Base-by-base conservation (phyloP, 805 yeast genomes). In the Blastobotrys muscicola region DNA sequence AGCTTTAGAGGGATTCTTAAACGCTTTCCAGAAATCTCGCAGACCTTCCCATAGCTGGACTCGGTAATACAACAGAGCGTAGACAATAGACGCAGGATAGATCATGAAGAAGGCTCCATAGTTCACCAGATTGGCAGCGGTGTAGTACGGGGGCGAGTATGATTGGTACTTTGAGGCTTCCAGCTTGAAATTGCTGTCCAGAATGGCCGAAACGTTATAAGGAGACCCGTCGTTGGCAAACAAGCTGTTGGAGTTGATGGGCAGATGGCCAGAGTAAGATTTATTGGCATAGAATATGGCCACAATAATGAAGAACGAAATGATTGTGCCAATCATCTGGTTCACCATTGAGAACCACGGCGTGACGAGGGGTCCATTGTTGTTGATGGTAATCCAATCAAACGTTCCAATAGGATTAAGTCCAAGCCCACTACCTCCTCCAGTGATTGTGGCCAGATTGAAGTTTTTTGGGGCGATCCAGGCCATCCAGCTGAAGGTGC, bases 141-240 rank as follows among this genome's bases (percentile, higher is more conserved):
- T 56, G 54, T 76, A 78, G 58, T 71, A 80, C 7, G 86, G 85
- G 7, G 85, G 82, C 1, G 85, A 80, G 61, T 81, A 80, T 5
- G 61, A 58, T 52, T 72, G 59, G 59, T 80, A 80, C 4, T 65
- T 74, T 4, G 26, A 20, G 26, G 6, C 6, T 7, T 58, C 60
- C 41, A 61, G 59, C 53, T 73, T 66, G 48, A 80, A 68, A 8
- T 49, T 29, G 11, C 43, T 36, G 76, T 67, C 20, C 52, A 54
- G 57, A 23, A 79, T 66, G 38, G 69, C 57, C 12, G 68, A 66
- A 34, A 78, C 74, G 20, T 72, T 62, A 55, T 68, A 79, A 0
- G 65, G 51, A 35, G 64, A 57, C 16, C 79, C 84, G 32, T 64
- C 68, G 51, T 78, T 78, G 47, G 74, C 71, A 59, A 68, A 78